phyloP scores from a whole-genome alignment of 2,329 filamentous ascomycete species.

The Cladophialophora psammophila region DNA sequence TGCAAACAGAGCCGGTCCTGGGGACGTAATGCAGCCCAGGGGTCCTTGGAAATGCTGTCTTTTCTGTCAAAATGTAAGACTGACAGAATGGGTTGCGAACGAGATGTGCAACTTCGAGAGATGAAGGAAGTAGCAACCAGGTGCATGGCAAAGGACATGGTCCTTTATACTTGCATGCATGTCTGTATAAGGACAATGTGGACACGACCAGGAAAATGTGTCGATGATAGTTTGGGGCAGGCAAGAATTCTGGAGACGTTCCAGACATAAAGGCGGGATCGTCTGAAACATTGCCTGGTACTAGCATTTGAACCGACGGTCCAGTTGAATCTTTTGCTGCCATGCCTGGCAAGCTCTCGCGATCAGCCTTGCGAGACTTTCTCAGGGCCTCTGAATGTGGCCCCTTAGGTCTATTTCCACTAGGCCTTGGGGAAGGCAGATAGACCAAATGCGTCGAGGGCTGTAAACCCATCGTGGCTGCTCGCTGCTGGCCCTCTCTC shows the following conservation, averaged over 20 bases:
- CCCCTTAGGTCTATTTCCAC: not conserved
- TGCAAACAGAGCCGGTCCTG: not conserved
- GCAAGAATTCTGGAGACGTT: not conserved
- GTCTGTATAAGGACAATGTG: not conserved
- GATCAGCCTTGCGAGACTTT: not conserved
- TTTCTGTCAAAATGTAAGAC: not conserved
- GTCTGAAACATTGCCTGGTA: not conserved
- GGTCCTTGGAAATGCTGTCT: not conserved
- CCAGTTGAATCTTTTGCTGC: not conserved
- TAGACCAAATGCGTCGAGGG: not conserved
- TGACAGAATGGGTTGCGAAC: not conserved
- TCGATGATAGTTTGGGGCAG: not conserved
- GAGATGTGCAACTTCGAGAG: not conserved
- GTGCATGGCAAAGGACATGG: not conserved
- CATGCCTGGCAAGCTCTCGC: not conserved
- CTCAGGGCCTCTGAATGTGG: not conserved
- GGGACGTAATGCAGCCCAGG: not conserved
- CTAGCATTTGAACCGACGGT: not conserved
- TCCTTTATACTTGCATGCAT: not conserved
- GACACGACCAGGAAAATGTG: not conserved
- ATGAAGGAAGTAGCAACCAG: not conserved
- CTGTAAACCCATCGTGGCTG: not conserved
- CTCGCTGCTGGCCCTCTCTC: not conserved
- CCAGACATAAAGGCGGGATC: not conserved
- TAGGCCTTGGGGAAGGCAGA: not conserved